Conservation (phyloP, 352 stramenopile genomes). For the Hyaloperonospora arabidopsidis region DNA sequence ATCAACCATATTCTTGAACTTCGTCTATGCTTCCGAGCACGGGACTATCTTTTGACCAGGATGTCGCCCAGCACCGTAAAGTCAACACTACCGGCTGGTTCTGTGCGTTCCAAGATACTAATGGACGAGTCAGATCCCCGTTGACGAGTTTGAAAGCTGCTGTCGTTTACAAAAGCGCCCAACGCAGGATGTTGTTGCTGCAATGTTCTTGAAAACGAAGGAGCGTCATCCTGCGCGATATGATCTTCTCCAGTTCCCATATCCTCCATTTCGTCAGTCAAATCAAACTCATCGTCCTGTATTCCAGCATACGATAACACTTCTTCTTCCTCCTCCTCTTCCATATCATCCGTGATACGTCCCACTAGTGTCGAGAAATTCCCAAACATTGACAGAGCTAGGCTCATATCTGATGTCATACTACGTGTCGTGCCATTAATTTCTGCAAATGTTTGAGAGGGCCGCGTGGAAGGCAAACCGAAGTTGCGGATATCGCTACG, state of each 20-base stretch:
- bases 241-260: slow-evolving; percentile 10
- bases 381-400: slow-evolving; percentile 63
- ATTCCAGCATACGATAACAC: slow-evolving; percentile 33
- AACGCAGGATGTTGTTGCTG: slow-evolving; percentile 15
- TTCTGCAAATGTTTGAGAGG: slow-evolving; percentile 43
- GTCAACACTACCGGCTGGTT: slow-evolving; percentile 17
- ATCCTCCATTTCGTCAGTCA: slow-evolving; percentile 25
- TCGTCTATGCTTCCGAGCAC: neutral
- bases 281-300: slow-evolving; percentile 29
- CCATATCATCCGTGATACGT: slow-evolving; percentile 49
- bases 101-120: slow-evolving; percentile 28
- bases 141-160: slow-evolving; percentile 28
- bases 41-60: slow-evolving; percentile 8
- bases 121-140: slow-evolving; percentile 30
- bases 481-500: slow-evolving; percentile 29
- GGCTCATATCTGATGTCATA: slow-evolving; percentile 52
- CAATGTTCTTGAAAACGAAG: slow-evolving; percentile 14
- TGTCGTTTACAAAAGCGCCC: slow-evolving; percentile 25
- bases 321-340: slow-evolving; percentile 50
- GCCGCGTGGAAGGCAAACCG: slow-evolving; percentile 27
- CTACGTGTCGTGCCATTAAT: slow-evolving; percentile 25
- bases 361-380: slow-evolving; percentile 65
- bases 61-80: slow-evolving; percentile 24
- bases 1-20: neutral
- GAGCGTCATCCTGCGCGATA: slow-evolving; percentile 12